A percentile compares a stretch with the other conserved stretches of the same genome.
Conservation (phyloP, 306 rosid genomes). For the Sicyos baderoa region DNA sequence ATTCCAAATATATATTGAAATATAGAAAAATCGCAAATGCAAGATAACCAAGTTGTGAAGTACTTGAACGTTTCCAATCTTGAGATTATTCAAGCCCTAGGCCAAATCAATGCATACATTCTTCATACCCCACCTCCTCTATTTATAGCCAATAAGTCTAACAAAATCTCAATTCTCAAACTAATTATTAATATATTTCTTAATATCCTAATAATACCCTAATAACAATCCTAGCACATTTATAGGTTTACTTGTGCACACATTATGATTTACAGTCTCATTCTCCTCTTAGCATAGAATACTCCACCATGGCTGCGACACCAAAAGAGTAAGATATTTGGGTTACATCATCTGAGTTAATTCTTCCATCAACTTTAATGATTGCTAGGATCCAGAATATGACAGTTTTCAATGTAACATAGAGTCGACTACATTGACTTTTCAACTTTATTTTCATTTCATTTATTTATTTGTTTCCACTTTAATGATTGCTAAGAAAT, state of each 20-base stretch:
- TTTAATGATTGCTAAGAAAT: not conserved
- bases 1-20: not conserved
- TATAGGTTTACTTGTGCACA: not conserved
- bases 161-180: too few species aligned
- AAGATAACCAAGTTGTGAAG: too few species aligned
- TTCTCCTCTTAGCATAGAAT: not conserved
- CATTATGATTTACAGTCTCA: not conserved
- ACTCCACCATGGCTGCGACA: not conserved
- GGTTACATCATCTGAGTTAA: not conserved
- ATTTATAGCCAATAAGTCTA: too few species aligned
- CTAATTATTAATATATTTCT: too few species aligned
- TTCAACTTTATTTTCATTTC: not conserved
- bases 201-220: too few species aligned
- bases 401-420: not conserved
- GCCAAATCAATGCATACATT: too few species aligned
- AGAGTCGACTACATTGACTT: not conserved
- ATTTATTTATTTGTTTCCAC: not conserved
- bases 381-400: not conserved
- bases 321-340: not conserved
- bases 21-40: too few species aligned
- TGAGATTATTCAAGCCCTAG: too few species aligned
- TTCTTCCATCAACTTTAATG: not conserved
- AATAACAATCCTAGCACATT: too few species aligned
- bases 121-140: too few species aligned
- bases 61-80: too few species aligned